phyloP scores from a whole-genome alignment of 1,284 basidiomycete genomes.

The Volvariella surrecta region DNA sequence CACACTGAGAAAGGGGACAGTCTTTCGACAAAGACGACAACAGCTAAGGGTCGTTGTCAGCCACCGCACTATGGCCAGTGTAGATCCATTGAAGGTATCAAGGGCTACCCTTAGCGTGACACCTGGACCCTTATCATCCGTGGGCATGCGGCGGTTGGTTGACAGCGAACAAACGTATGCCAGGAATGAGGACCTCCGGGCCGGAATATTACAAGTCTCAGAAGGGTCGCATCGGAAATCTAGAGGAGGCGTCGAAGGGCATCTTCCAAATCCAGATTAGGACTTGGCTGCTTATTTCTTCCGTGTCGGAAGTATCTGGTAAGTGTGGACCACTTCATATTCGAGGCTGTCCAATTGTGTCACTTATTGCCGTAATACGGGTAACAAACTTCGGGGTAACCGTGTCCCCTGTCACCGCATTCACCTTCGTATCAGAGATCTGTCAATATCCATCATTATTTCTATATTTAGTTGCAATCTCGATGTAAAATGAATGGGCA shows the following conservation, averaged over 20 bases:
- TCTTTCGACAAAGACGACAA: too few relatives aligned
- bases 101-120: too few relatives aligned
- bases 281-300: slow-evolving; percentile 12
- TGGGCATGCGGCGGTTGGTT: neutral
- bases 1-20: too few relatives aligned
- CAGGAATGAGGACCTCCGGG: slow-evolving; percentile 8
- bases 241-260: neutral
- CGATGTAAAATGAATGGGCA: too few relatives aligned
- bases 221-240: slow-evolving; percentile 2
- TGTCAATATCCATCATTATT: slow-evolving; percentile 6
- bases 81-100: too few relatives aligned
- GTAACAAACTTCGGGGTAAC: slow-evolving; percentile 21
- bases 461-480: too few relatives aligned
- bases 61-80: too few relatives aligned
- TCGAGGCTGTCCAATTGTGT: slow-evolving; percentile 8
- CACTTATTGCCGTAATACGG: slow-evolving; percentile 7
- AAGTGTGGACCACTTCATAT: slow-evolving; percentile 9
- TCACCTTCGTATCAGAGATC: slow-evolving; percentile 9
- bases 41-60: too few relatives aligned
- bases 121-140: too few relatives aligned
- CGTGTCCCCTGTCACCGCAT: slow-evolving; percentile 23
- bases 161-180: slow-evolving; percentile 2
- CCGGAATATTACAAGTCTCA: neutral
- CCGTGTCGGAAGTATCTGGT: slow-evolving; percentile 13
- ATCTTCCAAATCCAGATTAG: slow-evolving; percentile 2